Evolutionary conservation across 2,329 filamentous ascomycete genomes (phyloP).

Genomic region (Diaporthe citrichinensis): DNA sequence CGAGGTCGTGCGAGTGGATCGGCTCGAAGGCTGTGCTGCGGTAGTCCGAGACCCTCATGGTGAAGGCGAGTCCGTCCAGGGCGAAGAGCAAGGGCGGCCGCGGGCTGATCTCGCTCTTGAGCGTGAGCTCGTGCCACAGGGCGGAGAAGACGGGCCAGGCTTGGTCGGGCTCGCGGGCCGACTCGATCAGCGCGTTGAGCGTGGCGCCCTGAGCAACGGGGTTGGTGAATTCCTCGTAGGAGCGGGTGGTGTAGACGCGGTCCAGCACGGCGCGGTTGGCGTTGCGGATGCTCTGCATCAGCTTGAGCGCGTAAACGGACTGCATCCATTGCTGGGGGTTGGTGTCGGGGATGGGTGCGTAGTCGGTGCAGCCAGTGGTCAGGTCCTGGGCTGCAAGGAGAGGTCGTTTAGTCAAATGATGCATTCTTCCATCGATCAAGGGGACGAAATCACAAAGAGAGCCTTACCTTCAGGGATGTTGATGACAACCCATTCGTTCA

Average conservation of each 20-base stretch:
- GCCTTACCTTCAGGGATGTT: conserved; percentile 87
- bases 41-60: conserved; percentile 86
- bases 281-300: conserved; percentile 80
- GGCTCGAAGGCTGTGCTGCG: conserved; percentile 76
- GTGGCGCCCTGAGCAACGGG: conserved; percentile 71
- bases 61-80: conserved; percentile 84
- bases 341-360: conserved; percentile 76
- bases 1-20: conserved; percentile 90
- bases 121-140: conserved; percentile 82
- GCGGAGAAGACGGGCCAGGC: conserved; percentile 87
- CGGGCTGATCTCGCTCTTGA: conserved; percentile 56
- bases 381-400: conserved; percentile 78
- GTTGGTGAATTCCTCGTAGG: conserved; percentile 60
- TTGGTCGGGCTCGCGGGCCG: conserved; percentile 80
- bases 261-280: conserved; percentile 79
- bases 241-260: conserved; percentile 59
- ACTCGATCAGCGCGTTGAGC: conserved; percentile 78
- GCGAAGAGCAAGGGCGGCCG: conserved; percentile 77
- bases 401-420: conserved; percentile 17
- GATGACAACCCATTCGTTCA: conserved; percentile 90
- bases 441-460: background rate
- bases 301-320: conserved; percentile 80
- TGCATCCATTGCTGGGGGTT: conserved; percentile 78
- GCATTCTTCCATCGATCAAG: background rate
- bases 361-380: conserved; percentile 84